Conservation (phyloP, 441 rosid species). For the Corymbia calophylla region DNA sequence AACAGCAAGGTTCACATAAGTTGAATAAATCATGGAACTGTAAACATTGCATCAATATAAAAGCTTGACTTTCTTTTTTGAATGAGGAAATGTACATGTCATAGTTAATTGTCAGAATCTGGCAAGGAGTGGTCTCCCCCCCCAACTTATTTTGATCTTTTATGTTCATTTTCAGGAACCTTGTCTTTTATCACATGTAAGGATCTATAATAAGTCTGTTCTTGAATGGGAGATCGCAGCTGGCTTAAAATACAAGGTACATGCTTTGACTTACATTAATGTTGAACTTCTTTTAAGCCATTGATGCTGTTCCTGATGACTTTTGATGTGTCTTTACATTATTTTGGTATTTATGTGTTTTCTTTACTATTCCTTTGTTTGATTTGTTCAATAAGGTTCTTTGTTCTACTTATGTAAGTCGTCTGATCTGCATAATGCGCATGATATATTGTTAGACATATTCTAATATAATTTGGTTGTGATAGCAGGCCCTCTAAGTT, state of each 20-base stretch:
- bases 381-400: neutral
- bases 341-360: neutral
- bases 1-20: neutral
- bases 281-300: neutral
- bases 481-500: neutral
- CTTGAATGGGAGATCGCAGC: conserved; percentile 93
- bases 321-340: neutral
- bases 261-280: neutral
- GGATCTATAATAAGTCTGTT: conserved; percentile 80
- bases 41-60: neutral
- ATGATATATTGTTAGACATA: neutral
- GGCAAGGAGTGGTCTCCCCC: neutral
- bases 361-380: neutral
- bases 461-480: neutral
- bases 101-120: neutral
- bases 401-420: neutral
- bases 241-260: conserved; percentile 79
- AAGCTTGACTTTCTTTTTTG: neutral
- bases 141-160: neutral
- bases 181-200: conserved; percentile 65
- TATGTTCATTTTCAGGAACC: conserved; percentile 53
- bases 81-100: neutral
- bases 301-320: neutral
- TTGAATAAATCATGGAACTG: neutral
- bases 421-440: neutral